A percentile compares a stretch with the other conserved stretches of the same genome.
Evolutionary conservation across 179 eudicot species (phyloP).

Genomic region (Carnegiea gigantea): DNA sequence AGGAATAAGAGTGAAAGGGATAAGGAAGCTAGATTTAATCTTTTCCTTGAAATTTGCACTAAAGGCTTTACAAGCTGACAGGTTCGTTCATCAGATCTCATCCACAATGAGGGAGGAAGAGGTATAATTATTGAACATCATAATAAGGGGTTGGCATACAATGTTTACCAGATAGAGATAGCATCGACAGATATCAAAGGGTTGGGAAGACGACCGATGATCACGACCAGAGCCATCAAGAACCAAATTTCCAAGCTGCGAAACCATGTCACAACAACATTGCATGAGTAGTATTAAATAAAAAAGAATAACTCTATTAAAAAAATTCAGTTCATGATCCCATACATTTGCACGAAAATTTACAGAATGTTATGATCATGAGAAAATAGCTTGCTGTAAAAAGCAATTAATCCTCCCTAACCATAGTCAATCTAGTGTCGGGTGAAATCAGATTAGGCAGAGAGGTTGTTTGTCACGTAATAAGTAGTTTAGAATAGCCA

Average conservation of each 20-base stretch:
- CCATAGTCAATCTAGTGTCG: neutral
- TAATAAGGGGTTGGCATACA: neutral
- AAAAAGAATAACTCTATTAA: neutral
- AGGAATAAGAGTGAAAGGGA: neutral
- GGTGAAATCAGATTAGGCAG: too few relatives aligned
- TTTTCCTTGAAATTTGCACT: neutral
- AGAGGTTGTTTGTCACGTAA: too few relatives aligned
- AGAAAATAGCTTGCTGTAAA: neutral
- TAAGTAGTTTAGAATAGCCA: too few relatives aligned
- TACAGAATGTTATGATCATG: too few relatives aligned
- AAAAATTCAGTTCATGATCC: neutral
- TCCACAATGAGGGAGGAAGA: too few relatives aligned
- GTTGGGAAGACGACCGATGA: conserved; percentile 55
- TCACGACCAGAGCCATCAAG: conserved; percentile 61
- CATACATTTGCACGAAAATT: neutral
- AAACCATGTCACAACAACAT: conserved; percentile 17
- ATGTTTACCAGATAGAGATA: conserved; percentile 64
- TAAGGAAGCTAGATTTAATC: neutral
- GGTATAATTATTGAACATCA: neutral
- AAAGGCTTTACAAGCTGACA: too few relatives aligned
- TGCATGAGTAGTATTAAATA: neutral
- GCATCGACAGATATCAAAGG: conserved; percentile 74
- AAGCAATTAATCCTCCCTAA: neutral
- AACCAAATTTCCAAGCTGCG: conserved; percentile 84
- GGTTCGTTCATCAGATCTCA: too few relatives aligned